Evolutionary conservation across 1,284 basidiomycete genomes (phyloP), one percentile per base, ranked within the genome.

Genomic region (Gomphus sp.): DNA sequence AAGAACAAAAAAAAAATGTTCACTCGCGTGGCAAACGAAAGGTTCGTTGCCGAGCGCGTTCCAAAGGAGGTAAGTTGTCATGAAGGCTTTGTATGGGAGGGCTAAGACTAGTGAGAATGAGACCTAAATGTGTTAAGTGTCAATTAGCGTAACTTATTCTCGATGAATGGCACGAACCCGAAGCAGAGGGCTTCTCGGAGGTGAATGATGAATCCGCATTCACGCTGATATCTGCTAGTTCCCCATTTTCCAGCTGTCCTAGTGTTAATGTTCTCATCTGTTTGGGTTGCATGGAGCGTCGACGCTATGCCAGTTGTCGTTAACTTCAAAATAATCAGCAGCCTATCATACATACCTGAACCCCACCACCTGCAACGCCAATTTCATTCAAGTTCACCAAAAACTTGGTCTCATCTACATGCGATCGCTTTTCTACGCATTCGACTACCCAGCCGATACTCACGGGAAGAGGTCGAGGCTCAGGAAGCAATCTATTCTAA

Each of bases 401-500:
- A 69, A 84, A 92, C 37, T 74, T 76, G 2, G 73, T 71, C 67
- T 95, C 93, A 8, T 85, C 84, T 2, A 89, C 79, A 48, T 73
- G 78, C 45, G 72, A 71, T 25, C 82, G 78, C 60, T 84, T 79
- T 67, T 95, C 91, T 11, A 82, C 88, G 64, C 89, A 93, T 65
- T 88, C 82, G 1, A 93, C 90, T 2, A 96, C 89, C 93, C 93
- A 97, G n/a, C 82, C 85, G 63, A 95, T 91, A 11, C 91, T 90
- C 12, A 97, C 89, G 11, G 95, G 82, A 45, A 77, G 69, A 0
- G 90, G 90, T 64, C 85, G 86, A 0, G 85, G 85, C 34, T 89
- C 83, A 39, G 81, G 74, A 16, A 87, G 70, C 57, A 81, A 67
- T 56, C 85, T 86, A 44, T 2, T 33, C 10, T 16, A 28, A 54